These are phyloP conservation scores for Fusarium fujikuroi DNA, from an alignment of 2,329 filamentous ascomycete genomes.

Conservation along the genomic window DNA sequence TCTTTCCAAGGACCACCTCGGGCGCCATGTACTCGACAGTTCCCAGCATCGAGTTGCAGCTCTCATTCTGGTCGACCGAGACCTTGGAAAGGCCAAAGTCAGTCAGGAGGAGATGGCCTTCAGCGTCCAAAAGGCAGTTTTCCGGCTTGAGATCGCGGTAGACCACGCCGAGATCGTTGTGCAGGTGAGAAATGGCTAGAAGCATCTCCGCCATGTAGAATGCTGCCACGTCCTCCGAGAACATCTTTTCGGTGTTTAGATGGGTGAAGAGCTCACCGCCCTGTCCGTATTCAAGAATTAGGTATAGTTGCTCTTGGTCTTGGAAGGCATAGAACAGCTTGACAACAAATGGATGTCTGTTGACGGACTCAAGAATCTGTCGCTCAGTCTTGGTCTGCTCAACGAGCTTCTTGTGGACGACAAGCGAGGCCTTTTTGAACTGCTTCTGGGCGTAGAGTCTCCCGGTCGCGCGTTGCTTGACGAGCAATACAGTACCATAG, in stretches of 20 bases:
- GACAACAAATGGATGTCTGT: slow-evolving; percentile 95
- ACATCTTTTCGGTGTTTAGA: slow-evolving; percentile 93
- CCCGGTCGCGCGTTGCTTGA: slow-evolving; percentile 88
- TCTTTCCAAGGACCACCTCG: slow-evolving; percentile 86
- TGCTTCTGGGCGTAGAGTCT: slow-evolving; percentile 97
- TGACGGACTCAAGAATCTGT: slow-evolving; percentile 93
- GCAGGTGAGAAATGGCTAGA: slow-evolving; percentile 90
- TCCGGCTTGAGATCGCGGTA: slow-evolving; percentile 98
- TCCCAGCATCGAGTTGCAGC: slow-evolving; percentile 89
- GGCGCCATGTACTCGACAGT: slow-evolving; percentile 99
- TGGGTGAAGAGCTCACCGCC: slow-evolving; percentile 98
- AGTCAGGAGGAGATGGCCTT: slow-evolving; percentile 92
- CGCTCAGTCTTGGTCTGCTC: slow-evolving; percentile 98
- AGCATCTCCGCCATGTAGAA: slow-evolving; percentile 99
- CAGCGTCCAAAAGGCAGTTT: slow-evolving; percentile 91
- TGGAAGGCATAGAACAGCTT: slow-evolving; percentile 99
- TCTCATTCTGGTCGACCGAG: slow-evolving; percentile 71
- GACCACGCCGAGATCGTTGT: slow-evolving; percentile 90
- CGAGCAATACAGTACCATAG: slow-evolving; percentile 92
- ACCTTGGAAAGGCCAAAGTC: slow-evolving; percentile 99
- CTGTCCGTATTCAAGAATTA: slow-evolving; percentile 97
- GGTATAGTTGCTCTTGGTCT: slow-evolving; percentile 95
- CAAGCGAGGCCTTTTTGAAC: slow-evolving; percentile 95
- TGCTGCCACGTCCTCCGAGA: slow-evolving; percentile 85
- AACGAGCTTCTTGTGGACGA: slow-evolving; percentile 93